phyloP scores from a whole-genome alignment of 345 rosid species.

The Cochlearia excelsa region DNA sequence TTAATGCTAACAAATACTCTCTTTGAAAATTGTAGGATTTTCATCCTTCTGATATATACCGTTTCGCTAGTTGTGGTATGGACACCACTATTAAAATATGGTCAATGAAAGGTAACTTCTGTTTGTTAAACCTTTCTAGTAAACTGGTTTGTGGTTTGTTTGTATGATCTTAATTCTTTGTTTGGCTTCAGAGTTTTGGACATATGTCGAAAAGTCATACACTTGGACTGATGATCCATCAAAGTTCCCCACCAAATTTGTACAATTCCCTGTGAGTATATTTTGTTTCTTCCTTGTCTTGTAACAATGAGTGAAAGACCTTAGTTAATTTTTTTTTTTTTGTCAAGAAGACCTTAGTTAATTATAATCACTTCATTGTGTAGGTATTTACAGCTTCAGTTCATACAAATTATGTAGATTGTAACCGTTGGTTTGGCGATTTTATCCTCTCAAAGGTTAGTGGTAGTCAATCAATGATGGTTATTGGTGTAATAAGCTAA shows the following conservation, averaged over 20 bases:
- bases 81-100: constrained; percentile 91
- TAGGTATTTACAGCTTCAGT: constrained; percentile 93
- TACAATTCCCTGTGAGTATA: constrained; percentile 84
- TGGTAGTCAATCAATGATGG: constrained; percentile 6
- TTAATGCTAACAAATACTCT: constrained; percentile 13
- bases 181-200: constrained; percentile 74
- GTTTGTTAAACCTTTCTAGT: constrained; percentile 1
- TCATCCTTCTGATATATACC: constrained; percentile 82
- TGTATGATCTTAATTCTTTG: constrained; percentile 7
- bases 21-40: constrained; percentile 61
- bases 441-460: constrained; percentile 85
- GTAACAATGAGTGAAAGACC: neutral
- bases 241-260: constrained; percentile 89
- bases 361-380: constrained; percentile 23
- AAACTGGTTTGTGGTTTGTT: neutral
- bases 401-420: constrained; percentile 92
- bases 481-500: neutral
- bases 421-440: constrained; percentile 96
- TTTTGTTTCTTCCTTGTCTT: constrained; percentile 9
- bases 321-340: too few species aligned
- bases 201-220: constrained; percentile 92
- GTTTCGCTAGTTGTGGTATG: constrained; percentile 95
- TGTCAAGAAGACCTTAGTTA: neutral
- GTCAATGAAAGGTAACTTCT: constrained; percentile 86
- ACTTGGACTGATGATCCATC: constrained; percentile 92